These are phyloP conservation scores for Populus hybrid DNA, from an alignment of 441 rosid species.

Conservation along the genomic window DNA sequence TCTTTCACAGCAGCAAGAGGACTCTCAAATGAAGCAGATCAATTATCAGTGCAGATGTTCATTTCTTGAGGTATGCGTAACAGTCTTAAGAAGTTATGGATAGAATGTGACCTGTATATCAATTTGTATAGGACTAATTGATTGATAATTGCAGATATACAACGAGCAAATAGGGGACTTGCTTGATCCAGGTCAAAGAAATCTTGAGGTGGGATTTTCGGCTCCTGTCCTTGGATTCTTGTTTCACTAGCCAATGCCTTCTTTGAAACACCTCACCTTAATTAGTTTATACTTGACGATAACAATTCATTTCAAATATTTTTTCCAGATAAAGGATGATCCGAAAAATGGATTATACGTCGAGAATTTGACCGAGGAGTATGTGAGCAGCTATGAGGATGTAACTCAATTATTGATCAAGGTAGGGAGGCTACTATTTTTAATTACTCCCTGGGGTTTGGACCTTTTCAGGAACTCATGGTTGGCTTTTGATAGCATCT, in stretches of 20 bases:
- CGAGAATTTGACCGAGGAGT: constrained; percentile 82
- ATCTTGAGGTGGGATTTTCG: constrained; percentile 59
- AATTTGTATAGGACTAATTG: constrained; percentile 3
- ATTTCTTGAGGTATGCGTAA: constrained; percentile 75
- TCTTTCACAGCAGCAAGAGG: constrained; percentile 58
- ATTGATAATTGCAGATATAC: constrained; percentile 53
- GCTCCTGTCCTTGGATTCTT: not conserved
- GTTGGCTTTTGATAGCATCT: not conserved
- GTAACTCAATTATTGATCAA: constrained; percentile 76
- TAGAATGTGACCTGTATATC: not conserved
- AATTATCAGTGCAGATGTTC: constrained; percentile 96
- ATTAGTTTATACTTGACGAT: constrained; percentile 5
- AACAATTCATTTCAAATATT: constrained; percentile 4
- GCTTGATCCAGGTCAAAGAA: constrained; percentile 83
- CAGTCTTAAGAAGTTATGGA: constrained; percentile 6
- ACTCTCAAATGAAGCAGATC: constrained; percentile 57
- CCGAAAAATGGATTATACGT: constrained; percentile 70
- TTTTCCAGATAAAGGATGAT: constrained; percentile 73
- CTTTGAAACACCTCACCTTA: not conserved
- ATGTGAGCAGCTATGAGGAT: constrained; percentile 79
- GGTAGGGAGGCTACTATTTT: constrained; percentile 37
- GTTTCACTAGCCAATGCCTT: constrained; percentile 8
- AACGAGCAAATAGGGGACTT: constrained; percentile 85
- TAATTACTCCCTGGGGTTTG: not conserved
- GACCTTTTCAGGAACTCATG: not conserved